Evolutionary conservation across 179 eudicot species (phyloP), one percentile per base, ranked within the genome.

Genomic region (Dionaea muscipula): DNA sequence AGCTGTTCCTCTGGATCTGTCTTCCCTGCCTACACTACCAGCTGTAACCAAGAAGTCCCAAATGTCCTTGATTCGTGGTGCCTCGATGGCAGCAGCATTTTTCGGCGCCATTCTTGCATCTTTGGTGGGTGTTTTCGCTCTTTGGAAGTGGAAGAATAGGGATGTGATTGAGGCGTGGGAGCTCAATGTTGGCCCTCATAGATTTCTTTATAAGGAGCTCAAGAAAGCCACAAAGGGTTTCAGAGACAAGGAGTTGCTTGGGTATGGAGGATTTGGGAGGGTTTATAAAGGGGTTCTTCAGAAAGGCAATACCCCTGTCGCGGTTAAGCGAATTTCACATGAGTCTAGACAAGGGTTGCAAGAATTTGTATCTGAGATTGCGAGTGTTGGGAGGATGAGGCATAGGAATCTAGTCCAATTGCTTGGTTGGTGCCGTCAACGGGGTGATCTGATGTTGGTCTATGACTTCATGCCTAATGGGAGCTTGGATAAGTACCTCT

Each of bases 391-490:
- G 2, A 39, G 71, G 39, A 61, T 78, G 17, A 54, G 80, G 10
- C 79, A 78, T 46, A 54, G 80, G 27, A 78, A 78, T 24, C 37
- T 78, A 25, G 83, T 74, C 1, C 80, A 68, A 31, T 56, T 78
- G 22, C 53, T 65, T 23, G 83, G 83, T 6, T 72, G 75, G 59
- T 68, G 83, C 60, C 50, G 83, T 45, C 56, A 64, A 15, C 37
- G 49, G 25, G 48, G 53, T 0, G 78, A 73, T 56, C 64, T 73
- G 49, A 64, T 85, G 44, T 76, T 85, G 36, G 91, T 85, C 13
- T 85, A 85, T 58, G 95, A 85, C 10, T 83, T 67, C 48, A 85
- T 85, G 95, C 72, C 86, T 8, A 80, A 80, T 69, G 86, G 86
- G 35, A 85, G 94, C 66, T 58, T 85, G 26, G 95, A 85, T 51